Percentiles rank a stretch among this genome's conserved stretches.
phyloP scores from a whole-genome alignment of 1,284 basidiomycete species.

The Xerocomus nothofagi region DNA sequence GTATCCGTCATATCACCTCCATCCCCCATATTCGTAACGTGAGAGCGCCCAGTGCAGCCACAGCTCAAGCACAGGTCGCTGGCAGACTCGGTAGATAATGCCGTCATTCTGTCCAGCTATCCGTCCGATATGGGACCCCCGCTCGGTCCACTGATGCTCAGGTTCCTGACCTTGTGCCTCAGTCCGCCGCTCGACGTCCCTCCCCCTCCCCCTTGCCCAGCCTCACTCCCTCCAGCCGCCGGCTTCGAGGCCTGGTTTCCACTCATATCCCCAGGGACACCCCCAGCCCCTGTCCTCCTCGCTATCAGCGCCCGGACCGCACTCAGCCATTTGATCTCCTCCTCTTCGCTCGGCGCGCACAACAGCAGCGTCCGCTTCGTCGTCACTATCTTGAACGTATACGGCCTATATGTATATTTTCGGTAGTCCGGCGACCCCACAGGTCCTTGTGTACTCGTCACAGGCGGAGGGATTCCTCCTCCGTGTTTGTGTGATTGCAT shows the following conservation, averaged over 20 bases:
- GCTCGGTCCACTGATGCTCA: slow-evolving; percentile 40
- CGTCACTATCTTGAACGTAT: slow-evolving; percentile 95
- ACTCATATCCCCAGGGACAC: slow-evolving; percentile 38
- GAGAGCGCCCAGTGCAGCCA: slow-evolving; percentile 25
- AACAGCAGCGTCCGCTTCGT: slow-evolving; percentile 88
- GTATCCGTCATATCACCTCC: slow-evolving; percentile 5
- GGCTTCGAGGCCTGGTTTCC: slow-evolving; percentile 21
- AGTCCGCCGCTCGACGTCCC: slow-evolving; percentile 28
- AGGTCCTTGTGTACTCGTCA: slow-evolving; percentile 39
- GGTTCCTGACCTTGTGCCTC: slow-evolving; percentile 45
- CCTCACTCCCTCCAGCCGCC: slow-evolving; percentile 23
- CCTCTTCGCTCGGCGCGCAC: slow-evolving; percentile 95
- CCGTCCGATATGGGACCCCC: slow-evolving; percentile 24
- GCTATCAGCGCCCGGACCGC: slow-evolving; percentile 90
- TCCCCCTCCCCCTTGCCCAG: slow-evolving; percentile 20
- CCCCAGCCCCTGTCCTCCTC: slow-evolving; percentile 55
- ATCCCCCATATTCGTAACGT: slow-evolving; percentile 15
- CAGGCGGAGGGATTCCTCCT: slow-evolving; percentile 33
- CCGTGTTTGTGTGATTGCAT: slow-evolving; percentile 47
- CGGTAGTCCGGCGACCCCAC: slow-evolving; percentile 34
- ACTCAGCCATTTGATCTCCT: slow-evolving; percentile 98
- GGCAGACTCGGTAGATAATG: slow-evolving; percentile 15
- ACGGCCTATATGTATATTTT: slow-evolving; percentile 43
- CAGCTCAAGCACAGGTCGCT: slow-evolving; percentile 9
- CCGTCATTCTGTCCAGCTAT: slow-evolving; percentile 21